These are phyloP conservation scores for Epichloe aotearoae DNA, from an alignment of 2,329 filamentous ascomycete genomes.

Conservation along the genomic window DNA sequence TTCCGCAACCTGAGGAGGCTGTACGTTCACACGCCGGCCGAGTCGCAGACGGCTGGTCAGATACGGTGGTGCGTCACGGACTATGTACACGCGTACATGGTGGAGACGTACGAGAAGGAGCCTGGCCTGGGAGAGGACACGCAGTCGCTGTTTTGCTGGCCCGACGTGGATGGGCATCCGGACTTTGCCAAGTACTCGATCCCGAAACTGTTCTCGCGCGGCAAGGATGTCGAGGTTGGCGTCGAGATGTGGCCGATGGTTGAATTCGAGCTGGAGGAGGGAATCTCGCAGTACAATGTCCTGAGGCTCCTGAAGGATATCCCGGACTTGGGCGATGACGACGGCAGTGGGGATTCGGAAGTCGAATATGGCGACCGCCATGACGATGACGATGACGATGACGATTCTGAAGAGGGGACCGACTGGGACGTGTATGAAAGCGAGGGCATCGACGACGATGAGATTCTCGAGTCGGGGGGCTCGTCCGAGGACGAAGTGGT, in stretches of 20 bases:
- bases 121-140: slow-evolving; percentile 13
- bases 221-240: slow-evolving; percentile 1
- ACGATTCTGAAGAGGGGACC: slow-evolving; percentile 5
- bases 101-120: slow-evolving; percentile 15
- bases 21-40: slow-evolving; percentile 8
- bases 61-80: slow-evolving; percentile 21
- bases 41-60: not conserved
- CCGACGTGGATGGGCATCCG: slow-evolving; percentile 16
- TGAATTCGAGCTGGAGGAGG: slow-evolving; percentile 13
- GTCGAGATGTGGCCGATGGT: slow-evolving; percentile 19
- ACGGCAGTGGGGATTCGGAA: not conserved
- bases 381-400: slow-evolving; percentile 9
- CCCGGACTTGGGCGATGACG: slow-evolving; percentile 1
- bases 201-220: slow-evolving; percentile 3
- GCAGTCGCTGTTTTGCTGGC: slow-evolving; percentile 19
- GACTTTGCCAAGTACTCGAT: slow-evolving; percentile 17
- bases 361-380: slow-evolving; percentile 5
- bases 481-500: slow-evolving; percentile 10
- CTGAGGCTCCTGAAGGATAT: slow-evolving; percentile 6
- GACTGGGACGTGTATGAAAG: slow-evolving; percentile 24
- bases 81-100: slow-evolving; percentile 14
- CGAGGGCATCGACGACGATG: slow-evolving; percentile 25
- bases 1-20: slow-evolving; percentile 17
- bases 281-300: slow-evolving; percentile 9
- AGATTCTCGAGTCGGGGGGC: slow-evolving; percentile 14